Conservation (phyloP, 768 basidiomycete genomes). For the Trametes cingulata region DNA sequence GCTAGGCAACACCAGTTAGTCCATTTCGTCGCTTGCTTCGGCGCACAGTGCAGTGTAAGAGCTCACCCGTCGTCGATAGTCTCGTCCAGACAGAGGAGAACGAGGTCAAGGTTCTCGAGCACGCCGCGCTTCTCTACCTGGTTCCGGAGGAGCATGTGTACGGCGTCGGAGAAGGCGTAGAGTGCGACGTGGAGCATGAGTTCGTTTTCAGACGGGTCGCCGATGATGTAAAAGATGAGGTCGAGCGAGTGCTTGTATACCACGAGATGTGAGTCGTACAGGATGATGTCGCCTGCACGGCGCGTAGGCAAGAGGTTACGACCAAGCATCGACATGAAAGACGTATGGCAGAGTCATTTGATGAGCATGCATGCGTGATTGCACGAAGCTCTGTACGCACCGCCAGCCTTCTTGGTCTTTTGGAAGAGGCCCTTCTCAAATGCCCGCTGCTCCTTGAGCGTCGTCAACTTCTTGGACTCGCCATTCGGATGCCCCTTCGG, state of each 20-base stretch:
- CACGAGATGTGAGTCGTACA: conserved; percentile 87
- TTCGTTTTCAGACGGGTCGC: conserved; percentile 88
- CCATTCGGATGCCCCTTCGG: conserved; percentile 63
- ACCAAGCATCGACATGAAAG: neutral
- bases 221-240: conserved; percentile 92
- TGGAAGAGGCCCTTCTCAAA: conserved; percentile 96
- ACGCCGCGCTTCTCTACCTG: conserved; percentile 94
- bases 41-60: neutral
- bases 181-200: conserved; percentile 92
- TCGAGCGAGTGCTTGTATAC: conserved; percentile 95
- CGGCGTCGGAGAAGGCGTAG: conserved; percentile 80
- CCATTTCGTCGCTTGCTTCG: neutral
- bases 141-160: conserved; percentile 83
- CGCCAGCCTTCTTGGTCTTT: conserved; percentile 93
- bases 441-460: conserved; percentile 88
- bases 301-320: neutral
- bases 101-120: conserved; percentile 91
- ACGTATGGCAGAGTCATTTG: neutral
- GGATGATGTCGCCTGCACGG: conserved; percentile 83
- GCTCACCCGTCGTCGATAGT: conserved; percentile 96
- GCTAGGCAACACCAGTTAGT: conserved; percentile 40
- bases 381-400: conserved; percentile 44
- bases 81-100: conserved; percentile 92
- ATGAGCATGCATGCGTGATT: neutral
- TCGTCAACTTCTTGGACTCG: conserved; percentile 60